phyloP scores from a whole-genome alignment of 345 rosid genomes.

The Luvunga scandens region DNA sequence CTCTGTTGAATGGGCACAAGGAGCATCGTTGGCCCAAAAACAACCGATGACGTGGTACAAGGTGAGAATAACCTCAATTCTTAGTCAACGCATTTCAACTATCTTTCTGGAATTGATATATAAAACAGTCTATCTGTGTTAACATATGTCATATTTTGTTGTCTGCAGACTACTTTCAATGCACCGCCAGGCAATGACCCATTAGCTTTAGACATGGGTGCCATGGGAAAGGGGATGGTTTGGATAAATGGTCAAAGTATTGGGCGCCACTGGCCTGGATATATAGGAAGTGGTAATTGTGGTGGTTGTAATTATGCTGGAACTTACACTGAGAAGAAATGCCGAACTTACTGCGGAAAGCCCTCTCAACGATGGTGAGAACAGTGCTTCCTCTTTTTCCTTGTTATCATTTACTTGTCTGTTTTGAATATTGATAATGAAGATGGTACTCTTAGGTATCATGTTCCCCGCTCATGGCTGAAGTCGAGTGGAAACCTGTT shows the following conservation, averaged over 20 bases:
- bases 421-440: background rate
- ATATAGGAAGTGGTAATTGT: constrained; percentile 67
- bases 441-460: constrained; percentile 56
- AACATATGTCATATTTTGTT: background rate
- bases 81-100: background rate
- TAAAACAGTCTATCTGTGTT: background rate
- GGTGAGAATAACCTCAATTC: constrained; percentile 31
- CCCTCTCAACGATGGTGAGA: constrained; percentile 80
- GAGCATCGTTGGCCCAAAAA: constrained; percentile 48
- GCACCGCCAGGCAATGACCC: constrained; percentile 70
- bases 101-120: background rate
- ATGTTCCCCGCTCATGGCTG: constrained; percentile 86
- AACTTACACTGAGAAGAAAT: constrained; percentile 43
- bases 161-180: constrained; percentile 56
- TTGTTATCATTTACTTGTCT: background rate
- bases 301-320: constrained; percentile 75
- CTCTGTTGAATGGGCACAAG: constrained; percentile 77
- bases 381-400: constrained; percentile 9
- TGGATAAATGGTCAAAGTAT: constrained; percentile 87
- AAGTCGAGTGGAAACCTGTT: constrained; percentile 56
- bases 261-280: constrained; percentile 86
- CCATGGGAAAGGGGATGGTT: constrained; percentile 80
- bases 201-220: constrained; percentile 78
- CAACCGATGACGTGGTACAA: constrained; percentile 93
- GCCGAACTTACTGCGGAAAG: constrained; percentile 63